phyloP scores from a whole-genome alignment of 768 basidiomycete genomes.

The Russula sp. region DNA sequence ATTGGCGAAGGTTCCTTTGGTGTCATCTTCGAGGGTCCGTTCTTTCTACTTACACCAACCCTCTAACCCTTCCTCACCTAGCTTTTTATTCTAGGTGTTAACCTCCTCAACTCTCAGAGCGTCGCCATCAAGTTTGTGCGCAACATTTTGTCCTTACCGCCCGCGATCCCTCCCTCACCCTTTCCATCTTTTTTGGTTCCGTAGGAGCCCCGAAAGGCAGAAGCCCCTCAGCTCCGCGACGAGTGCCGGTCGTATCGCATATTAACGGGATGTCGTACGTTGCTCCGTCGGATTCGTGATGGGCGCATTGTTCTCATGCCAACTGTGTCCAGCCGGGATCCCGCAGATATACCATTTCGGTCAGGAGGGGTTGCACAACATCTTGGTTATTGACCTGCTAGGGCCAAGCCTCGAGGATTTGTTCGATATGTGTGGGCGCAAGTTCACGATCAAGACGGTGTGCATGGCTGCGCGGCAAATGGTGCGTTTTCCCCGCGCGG shows the following conservation, averaged over 20 bases:
- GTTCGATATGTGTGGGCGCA: constrained; percentile 98
- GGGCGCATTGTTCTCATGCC: constrained; percentile 16
- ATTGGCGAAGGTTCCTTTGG: constrained; percentile 99
- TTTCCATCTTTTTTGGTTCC: constrained; percentile 16
- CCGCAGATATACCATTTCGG: constrained; percentile 99
- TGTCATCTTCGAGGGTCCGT: constrained; percentile 84
- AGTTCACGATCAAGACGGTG: constrained; percentile 96
- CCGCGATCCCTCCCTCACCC: not conserved
- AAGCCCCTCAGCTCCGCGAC: constrained; percentile 95
- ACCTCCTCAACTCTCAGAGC: constrained; percentile 95
- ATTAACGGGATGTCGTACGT: constrained; percentile 76
- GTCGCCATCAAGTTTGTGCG: constrained; percentile 99
- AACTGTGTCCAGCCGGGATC: constrained; percentile 67
- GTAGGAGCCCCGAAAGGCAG: constrained; percentile 89
- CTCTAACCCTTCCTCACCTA: constrained; percentile 7
- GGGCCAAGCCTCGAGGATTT: constrained; percentile 96
- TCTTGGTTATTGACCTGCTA: constrained; percentile 95
- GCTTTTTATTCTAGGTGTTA: constrained; percentile 60
- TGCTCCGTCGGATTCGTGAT: constrained; percentile 5
- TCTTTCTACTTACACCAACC: constrained; percentile 12
- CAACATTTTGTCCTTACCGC: constrained; percentile 16
- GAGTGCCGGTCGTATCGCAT: constrained; percentile 98
- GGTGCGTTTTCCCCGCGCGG: constrained; percentile 40
- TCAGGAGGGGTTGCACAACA: constrained; percentile 97
- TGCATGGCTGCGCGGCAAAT: constrained; percentile 99